Evolutionary conservation across 768 basidiomycete genomes (phyloP).

Genomic region (Pseudohyphozyma bogoriensis): DNA sequence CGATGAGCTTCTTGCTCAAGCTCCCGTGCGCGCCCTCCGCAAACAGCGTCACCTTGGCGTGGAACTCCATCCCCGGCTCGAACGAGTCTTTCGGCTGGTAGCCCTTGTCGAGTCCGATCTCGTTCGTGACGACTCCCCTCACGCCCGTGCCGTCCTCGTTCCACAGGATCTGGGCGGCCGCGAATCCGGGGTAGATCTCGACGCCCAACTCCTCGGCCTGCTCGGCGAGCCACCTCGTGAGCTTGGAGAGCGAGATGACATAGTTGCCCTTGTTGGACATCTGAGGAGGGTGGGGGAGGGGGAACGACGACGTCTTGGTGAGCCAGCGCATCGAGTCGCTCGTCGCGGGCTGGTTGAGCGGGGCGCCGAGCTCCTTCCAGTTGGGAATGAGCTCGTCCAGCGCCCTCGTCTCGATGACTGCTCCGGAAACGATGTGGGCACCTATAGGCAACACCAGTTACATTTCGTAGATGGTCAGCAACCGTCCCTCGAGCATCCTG

Average conservation of each 20-base stretch:
- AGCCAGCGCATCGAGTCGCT: constrained; percentile 77
- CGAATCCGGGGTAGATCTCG: constrained; percentile 94
- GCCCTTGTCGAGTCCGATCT: constrained; percentile 76
- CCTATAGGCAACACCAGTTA: constrained; percentile 52
- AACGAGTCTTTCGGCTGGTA: constrained; percentile 71
- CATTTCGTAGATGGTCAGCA: too few relatives aligned
- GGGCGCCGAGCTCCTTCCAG: constrained; percentile 65
- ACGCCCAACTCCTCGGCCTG: constrained; percentile 81
- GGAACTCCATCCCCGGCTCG: constrained; percentile 94
- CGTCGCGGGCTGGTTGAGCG: constrained; percentile 67
- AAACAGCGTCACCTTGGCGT: constrained; percentile 78
- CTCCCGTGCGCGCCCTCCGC: constrained; percentile 94
- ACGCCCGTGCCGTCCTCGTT: constrained; percentile 54
- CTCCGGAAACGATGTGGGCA: constrained; percentile 88
- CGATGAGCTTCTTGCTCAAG: constrained; percentile 66
- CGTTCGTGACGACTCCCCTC: constrained; percentile 78
- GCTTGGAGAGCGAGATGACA: constrained; percentile 74
- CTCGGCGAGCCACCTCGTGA: constrained; percentile 77
- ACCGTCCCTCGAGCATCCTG: too few relatives aligned
- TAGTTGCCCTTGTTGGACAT: constrained; percentile 94
- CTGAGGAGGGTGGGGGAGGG: constrained; percentile 90
- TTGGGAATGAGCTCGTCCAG: constrained; percentile 81
- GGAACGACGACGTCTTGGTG: constrained; percentile 56
- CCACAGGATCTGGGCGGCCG: constrained; percentile 73
- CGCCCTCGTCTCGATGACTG: constrained; percentile 85